Conservation (phyloP, 2,329 filamentous ascomycete genomes). For the Trichoderma brevicompactum region DNA sequence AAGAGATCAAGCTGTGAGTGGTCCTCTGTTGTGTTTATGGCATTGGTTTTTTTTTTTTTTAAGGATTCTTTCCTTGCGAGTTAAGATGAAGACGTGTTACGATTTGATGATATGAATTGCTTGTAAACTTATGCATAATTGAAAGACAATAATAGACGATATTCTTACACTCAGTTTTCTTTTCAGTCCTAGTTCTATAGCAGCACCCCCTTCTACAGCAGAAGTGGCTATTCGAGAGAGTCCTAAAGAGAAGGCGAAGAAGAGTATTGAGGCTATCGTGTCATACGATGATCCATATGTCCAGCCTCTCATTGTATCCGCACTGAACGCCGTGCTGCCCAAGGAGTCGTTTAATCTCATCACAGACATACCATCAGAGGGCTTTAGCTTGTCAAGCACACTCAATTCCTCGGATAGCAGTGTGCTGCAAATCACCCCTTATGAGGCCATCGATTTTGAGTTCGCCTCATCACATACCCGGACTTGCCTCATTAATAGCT, state of each 20-base stretch:
- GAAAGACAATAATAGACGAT: conserved; percentile 38
- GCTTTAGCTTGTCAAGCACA: conserved; percentile 44
- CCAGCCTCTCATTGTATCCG: conserved; percentile 78
- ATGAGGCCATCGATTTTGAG: conserved; percentile 87
- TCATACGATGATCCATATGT: conserved; percentile 90
- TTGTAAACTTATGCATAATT: conserved; percentile 38
- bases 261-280: conserved; percentile 66
- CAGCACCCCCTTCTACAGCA: conserved; percentile 19
- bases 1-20: conserved; percentile 84
- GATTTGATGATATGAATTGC: conserved; percentile 29
- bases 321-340: conserved; percentile 68
- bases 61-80: conserved; percentile 28
- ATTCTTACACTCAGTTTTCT: conserved; percentile 43
- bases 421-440: conserved; percentile 79
- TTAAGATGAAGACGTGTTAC: conserved; percentile 31
- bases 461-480: conserved; percentile 65
- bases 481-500: conserved; percentile 78
- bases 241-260: conserved; percentile 28
- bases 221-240: conserved; percentile 34
- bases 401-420: conserved; percentile 45
- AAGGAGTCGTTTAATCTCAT: conserved; percentile 59
- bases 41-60: not conserved
- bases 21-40: conserved; percentile 31
- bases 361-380: conserved; percentile 44
- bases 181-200: conserved; percentile 35